Base-by-base conservation (phyloP, 2,329 filamentous ascomycete genomes). In the Fusarium gaditjirri region DNA sequence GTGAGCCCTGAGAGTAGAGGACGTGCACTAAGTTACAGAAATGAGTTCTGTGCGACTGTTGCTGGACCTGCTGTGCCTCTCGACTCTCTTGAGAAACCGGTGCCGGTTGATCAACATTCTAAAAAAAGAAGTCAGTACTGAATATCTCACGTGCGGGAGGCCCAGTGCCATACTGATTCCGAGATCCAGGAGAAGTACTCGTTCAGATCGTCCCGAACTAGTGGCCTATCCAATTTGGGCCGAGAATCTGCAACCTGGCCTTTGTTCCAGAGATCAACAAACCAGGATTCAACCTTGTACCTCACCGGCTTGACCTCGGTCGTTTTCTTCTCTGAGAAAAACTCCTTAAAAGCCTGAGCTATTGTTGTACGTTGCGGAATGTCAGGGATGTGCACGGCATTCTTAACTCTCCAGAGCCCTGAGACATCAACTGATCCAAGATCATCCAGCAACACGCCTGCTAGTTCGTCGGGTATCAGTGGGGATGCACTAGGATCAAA, bases 401-500 rank as follows among this genome's bases (percentile, higher is more conserved):
- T 2, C 11, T 11, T 1, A 11, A 39, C 38, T n/a, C 21, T 19
- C 8, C 4, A 21, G 6, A 46, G 11, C 12, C 6, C 5, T 7
- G 43, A 29, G 23, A 46, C 13, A 8, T 31, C 44, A 31, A 47
- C 6, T 3, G 21, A 47, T 8, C 19, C 14, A 5, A 47, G 27
- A 0, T 47, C 21, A 47, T 55, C 1, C 10, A 8, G 0, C 3
- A 21, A 2, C 14, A 25, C 0, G 21, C 13, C 21, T 2, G 3
- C 3, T 4, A 55, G 21, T 0, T 25, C 38, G 1, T 16, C 4
- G 1, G 38, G 16, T 21, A 11, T 13, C 2, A 55, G 27, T 16
- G 44, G 44, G 1, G 1, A 8, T 17, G 27, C 44, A 2, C 27
- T 21, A 1, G 52, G 52, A 35, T 43, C 25, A 11, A 55, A 55